Base-by-base conservation (phyloP, 225 moss, liverwort and hornwort genomes). In the Asterella californica region DNA sequence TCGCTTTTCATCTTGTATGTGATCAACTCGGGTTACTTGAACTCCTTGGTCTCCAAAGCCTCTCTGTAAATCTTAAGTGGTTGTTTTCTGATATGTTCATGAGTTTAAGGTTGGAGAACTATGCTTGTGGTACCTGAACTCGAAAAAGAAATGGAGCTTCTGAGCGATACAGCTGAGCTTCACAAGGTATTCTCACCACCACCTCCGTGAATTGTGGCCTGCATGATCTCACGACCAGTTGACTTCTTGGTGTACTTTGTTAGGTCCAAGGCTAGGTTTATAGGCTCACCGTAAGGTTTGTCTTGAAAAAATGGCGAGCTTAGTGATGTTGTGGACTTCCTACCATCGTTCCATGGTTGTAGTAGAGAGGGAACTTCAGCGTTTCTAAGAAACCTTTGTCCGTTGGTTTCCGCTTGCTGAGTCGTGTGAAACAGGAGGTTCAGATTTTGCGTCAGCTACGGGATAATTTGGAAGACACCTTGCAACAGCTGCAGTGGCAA, bases 111-210 rank as follows among this genome's bases (percentile, higher is more conserved):
- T 68, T 96, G 94, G 96, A 92, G 96, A 81, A 96, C 96, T 42
- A 96, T 96, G 96, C 90, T 96, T 82, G 94, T 96, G 75, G 91
- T 96, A 76, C 94, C 94, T 42, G 96, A 96, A 86, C 87, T 96
- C 79, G 88, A 91, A 76, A 87, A 79, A 70, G 94, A 96, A 75
- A 80, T 94, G 61, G 88, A 94, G 59, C 77, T 90, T 63, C 91
- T 96, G 61, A 78, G 84, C 76, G 83, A 91, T 54, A 94, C 90
- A 72, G 86, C 81, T 79, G 83, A 81, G 37, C 86, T 83, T 55
- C 90, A 94, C 80, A 92, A 92, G 94, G 95, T 96, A 80, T 62
- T 47, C 22, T 50, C 49, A 30, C 4, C 7, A 4, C 27, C 48
- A 73, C 14, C 27, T 75, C 30, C 72, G 0, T 65, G 30, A 65